These are phyloP conservation scores for Ophiocordyceps sinensis DNA, from an alignment of 2,329 filamentous ascomycete genomes.

Conservation along the genomic window DNA sequence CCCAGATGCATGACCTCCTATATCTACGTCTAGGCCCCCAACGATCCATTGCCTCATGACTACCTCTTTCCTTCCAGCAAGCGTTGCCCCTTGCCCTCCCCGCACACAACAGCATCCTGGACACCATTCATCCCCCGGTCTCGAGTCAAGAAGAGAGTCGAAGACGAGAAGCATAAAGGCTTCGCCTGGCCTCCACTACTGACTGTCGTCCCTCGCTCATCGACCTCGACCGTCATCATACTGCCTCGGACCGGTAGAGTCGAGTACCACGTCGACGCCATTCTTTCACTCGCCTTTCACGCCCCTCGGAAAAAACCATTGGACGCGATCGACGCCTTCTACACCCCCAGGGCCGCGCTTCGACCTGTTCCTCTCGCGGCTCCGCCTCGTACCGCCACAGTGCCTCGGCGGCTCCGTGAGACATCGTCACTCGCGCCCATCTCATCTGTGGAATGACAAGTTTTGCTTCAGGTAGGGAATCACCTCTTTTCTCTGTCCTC, in stretches of 20 bases:
- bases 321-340: not conserved
- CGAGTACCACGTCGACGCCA: not conserved
- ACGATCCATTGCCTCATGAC: not conserved
- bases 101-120: not conserved
- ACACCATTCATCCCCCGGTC: not conserved
- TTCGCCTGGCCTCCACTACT: too few relatives aligned
- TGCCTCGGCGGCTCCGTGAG: constrained; percentile 2
- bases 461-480: not conserved
- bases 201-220: not conserved
- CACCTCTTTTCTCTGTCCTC: not conserved
- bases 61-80: not conserved
- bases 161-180: too few relatives aligned
- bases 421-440: not conserved
- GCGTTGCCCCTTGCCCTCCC: not conserved
- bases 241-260: too few relatives aligned
- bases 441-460: not conserved
- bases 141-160: too few relatives aligned
- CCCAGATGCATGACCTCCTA: constrained; percentile 3
- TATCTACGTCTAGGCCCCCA: constrained; percentile 8
- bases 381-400: not conserved
- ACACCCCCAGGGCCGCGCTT: not conserved
- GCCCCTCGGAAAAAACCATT: not conserved
- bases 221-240: not conserved
- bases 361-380: not conserved
- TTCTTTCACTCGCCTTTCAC: not conserved